Evolutionary conservation across 176 grass and related monocot genomes (phyloP).

Genomic region (Triticum dicoccoides): DNA sequence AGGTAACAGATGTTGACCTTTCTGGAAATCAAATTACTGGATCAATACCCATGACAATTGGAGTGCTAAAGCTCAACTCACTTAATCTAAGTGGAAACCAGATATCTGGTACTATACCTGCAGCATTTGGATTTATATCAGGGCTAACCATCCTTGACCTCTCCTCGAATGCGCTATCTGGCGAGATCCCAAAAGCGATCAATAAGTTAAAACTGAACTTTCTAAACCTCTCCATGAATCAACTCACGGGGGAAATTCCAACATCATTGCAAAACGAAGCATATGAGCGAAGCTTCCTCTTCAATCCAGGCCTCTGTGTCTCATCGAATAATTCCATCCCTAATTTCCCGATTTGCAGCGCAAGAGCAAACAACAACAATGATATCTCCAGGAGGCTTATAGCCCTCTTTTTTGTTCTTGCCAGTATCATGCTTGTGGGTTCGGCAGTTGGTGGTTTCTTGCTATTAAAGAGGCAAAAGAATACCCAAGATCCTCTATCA

Average conservation of each 20-base stretch:
- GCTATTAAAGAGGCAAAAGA: conserved; percentile 13
- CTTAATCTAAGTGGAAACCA: conserved; percentile 61
- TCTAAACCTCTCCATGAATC: conserved; percentile 60
- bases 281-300: conserved; percentile 53
- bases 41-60: conserved; percentile 35
- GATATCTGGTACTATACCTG: conserved; percentile 43
- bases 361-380: background rate
- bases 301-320: conserved; percentile 57
- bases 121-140: conserved; percentile 21
- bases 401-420: conserved; percentile 19
- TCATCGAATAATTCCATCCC: conserved; percentile 1
- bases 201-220: background rate
- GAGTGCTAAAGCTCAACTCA: background rate
- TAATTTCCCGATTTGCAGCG: conserved; percentile 28
- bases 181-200: conserved; percentile 43
- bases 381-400: conserved; percentile 7
- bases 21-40: conserved; percentile 46
- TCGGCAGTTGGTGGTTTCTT: conserved; percentile 13
- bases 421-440: conserved; percentile 14
- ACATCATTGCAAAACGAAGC: conserved; percentile 21
- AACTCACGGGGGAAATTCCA: conserved; percentile 61
- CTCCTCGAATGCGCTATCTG: conserved; percentile 42
- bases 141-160: conserved; percentile 54
- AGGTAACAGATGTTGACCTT: conserved; percentile 12
- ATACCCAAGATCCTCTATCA: conserved; percentile 1